Evolutionary conservation across 2,329 filamentous ascomycete genomes (phyloP).

Genomic region (Stachybotrys elegans): DNA sequence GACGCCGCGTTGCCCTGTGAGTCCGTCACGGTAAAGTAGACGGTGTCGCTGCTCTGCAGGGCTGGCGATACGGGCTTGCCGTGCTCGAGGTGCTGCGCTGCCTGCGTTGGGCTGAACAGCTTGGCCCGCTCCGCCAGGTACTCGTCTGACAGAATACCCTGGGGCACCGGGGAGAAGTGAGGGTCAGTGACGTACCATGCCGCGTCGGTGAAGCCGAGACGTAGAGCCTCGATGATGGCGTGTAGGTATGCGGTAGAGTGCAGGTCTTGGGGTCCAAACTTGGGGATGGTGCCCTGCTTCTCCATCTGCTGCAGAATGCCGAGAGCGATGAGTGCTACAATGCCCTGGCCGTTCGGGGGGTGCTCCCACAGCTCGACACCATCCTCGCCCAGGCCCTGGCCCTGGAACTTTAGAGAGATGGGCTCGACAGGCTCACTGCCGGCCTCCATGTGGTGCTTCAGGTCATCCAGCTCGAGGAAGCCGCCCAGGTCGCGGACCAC

Average conservation of each 20-base stretch:
- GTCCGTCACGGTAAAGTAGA: conserved; percentile 88
- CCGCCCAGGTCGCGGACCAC: conserved; percentile 74
- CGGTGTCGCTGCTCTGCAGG: conserved; percentile 81
- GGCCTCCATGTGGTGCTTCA: conserved; percentile 64
- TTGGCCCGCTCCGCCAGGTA: conserved; percentile 69
- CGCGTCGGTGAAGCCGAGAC: conserved; percentile 85
- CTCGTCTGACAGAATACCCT: conserved; percentile 61
- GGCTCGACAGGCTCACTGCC: conserved; percentile 78
- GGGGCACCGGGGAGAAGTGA: conserved; percentile 59
- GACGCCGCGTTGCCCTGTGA: conserved; percentile 80
- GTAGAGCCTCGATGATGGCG: conserved; percentile 79
- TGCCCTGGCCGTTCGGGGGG: conserved; percentile 92
- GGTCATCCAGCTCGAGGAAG: conserved; percentile 71
- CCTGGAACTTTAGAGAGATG: conserved; percentile 74
- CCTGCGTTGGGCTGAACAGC: conserved; percentile 51
- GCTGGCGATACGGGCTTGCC: conserved; percentile 64
- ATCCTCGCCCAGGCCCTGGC: conserved; percentile 46
- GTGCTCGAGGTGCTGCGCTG: conserved; percentile 58
- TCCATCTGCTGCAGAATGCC: conserved; percentile 88
- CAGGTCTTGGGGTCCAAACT: conserved; percentile 66
- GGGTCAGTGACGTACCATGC: conserved; percentile 90
- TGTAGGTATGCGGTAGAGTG: conserved; percentile 81
- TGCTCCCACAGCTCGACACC: conserved; percentile 91
- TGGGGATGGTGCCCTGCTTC: conserved; percentile 65
- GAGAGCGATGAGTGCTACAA: conserved; percentile 89